Percentiles rank a stretch among this genome's conserved stretches.
These are phyloP conservation scores for Leishmania guyanensis DNA, from an alignment of 208 protist species.

Conservation along the genomic window DNA sequence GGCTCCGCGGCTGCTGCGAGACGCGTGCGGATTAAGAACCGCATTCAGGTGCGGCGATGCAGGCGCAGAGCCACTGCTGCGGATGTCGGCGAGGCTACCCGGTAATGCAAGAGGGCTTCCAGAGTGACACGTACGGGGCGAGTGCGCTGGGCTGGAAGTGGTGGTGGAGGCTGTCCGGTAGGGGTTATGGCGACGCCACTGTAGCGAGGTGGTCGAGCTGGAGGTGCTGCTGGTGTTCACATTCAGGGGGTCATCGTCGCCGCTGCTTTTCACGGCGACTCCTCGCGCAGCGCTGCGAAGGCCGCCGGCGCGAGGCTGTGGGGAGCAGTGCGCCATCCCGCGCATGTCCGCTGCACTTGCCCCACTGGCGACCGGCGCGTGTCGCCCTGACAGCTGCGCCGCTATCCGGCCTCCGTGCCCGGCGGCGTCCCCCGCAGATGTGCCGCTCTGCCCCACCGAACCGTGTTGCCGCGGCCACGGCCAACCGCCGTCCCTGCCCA, in stretches of 20 bases:
- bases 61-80: not conserved
- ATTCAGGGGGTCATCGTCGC: not conserved
- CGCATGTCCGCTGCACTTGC: not conserved
- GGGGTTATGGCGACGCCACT: conserved; percentile 26
- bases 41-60: not conserved
- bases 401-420: not conserved
- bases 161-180: conserved; percentile 1
- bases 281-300: not conserved
- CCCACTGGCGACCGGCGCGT: not conserved
- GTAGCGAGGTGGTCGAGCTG: conserved; percentile 11
- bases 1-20: not conserved
- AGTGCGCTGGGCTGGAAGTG: not conserved
- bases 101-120: not conserved
- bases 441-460: not conserved
- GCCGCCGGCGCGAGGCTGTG: not conserved
- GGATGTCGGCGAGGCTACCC: not conserved
- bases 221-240: conserved; percentile 4
- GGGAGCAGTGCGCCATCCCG: not conserved
- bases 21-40: not conserved
- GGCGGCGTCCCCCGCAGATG: not conserved
- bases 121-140: not conserved
- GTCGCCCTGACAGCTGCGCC: not conserved
- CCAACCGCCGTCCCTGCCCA: not conserved
- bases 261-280: not conserved
- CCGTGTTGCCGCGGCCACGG: not conserved